Evolutionary conservation across 345 rosid genomes (phyloP).

Genomic region (Lepidium aucheri): DNA sequence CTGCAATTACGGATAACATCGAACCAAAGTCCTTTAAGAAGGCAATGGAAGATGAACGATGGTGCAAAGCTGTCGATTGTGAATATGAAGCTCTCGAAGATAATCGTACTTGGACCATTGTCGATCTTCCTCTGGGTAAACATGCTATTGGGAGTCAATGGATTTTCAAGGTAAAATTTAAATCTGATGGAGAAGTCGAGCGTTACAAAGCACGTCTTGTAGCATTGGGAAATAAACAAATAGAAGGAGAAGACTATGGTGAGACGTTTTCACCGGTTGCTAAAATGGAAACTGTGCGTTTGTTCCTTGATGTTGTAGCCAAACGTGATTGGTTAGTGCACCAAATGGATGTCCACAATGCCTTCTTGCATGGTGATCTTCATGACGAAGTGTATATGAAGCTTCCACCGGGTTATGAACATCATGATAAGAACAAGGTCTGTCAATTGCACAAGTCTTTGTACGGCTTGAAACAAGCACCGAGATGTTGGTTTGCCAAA

Average conservation of each 20-base stretch:
- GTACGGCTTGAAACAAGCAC: too few relatives aligned
- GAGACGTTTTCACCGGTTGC: not conserved
- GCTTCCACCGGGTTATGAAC: not conserved
- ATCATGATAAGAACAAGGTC: accelerated
- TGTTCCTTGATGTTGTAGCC: not conserved
- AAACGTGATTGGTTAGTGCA: not conserved
- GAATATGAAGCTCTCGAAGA: not conserved
- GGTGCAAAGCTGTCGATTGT: too few relatives aligned
- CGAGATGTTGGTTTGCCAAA: too few relatives aligned
- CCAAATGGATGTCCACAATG: not conserved
- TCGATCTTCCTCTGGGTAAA: too few relatives aligned
- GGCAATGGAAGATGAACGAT: too few relatives aligned
- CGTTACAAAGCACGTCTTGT: not conserved
- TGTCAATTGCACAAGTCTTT: not conserved
- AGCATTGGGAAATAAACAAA: not conserved
- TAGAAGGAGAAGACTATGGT: not conserved
- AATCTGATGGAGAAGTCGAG: too few relatives aligned
- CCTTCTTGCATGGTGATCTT: not conserved
- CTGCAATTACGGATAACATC: too few relatives aligned
- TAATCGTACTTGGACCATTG: too few relatives aligned
- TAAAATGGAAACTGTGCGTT: not conserved
- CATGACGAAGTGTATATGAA: not conserved
- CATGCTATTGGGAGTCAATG: too few relatives aligned
- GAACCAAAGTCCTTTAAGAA: too few relatives aligned
- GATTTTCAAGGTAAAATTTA: too few relatives aligned